phyloP scores from a whole-genome alignment of 2,329 filamentous ascomycete genomes.

The Talaromyces sp. region DNA sequence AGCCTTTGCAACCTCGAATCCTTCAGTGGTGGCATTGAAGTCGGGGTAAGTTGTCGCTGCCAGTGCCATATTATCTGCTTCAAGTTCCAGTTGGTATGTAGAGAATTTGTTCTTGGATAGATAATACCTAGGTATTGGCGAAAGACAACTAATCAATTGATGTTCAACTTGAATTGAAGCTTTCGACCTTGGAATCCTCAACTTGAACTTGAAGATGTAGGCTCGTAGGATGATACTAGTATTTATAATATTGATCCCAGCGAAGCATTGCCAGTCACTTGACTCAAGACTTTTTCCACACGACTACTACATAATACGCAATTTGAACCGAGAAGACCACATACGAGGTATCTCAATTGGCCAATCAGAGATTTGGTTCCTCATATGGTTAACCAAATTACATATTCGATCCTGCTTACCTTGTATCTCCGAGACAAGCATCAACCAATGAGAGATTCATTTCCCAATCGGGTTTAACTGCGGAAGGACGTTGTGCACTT shows the following conservation, averaged over 20 bases:
- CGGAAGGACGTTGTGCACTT: no score
- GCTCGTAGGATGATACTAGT: no score
- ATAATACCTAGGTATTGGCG: not conserved
- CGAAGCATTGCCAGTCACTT: no score
- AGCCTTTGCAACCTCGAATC: constrained; percentile 41
- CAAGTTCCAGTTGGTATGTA: not conserved
- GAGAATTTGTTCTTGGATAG: not conserved
- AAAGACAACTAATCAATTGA: not conserved
- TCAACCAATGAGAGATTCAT: constrained; percentile 6
- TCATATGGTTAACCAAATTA: not conserved
- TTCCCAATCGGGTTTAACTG: not conserved
- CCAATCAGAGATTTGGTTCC: not conserved
- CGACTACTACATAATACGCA: no score
- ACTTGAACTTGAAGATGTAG: no score
- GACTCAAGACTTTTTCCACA: not conserved
- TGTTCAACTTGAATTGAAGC: no score
- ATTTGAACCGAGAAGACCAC: no score
- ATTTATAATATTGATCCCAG: no score
- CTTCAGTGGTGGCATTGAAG: constrained; percentile 41
- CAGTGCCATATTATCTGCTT: constrained; percentile 11
- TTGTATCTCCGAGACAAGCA: not conserved
- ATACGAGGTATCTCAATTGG: not conserved
- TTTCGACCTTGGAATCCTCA: no score
- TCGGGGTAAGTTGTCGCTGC: constrained; percentile 36
- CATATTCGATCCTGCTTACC: not conserved